Conservation (phyloP, 257 asterid genomes). For the Ligustrum vulgare region DNA sequence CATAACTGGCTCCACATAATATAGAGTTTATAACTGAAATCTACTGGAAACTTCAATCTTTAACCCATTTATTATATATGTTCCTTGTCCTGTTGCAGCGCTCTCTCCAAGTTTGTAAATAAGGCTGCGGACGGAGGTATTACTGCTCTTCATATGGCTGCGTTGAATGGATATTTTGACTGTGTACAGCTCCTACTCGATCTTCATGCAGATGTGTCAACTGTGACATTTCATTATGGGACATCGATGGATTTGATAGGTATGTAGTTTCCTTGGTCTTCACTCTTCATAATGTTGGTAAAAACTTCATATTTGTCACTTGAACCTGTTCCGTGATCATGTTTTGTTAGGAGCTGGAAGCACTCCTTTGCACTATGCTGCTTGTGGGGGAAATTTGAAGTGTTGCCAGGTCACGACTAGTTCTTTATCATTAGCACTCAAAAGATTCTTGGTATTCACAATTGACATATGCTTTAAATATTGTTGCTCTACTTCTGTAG, state of each 20-base stretch:
- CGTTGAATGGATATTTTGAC: conserved; percentile 92
- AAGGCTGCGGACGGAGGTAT: conserved; percentile 98
- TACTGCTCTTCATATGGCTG: conserved; percentile 99
- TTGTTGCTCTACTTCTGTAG: conserved; percentile 43
- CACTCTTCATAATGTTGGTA: not conserved
- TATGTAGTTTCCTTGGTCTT: conserved; percentile 26
- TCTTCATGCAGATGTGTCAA: conserved; percentile 75
- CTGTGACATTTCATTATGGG: conserved; percentile 90
- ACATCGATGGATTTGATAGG: conserved; percentile 98
- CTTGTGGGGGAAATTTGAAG: conserved; percentile 95
- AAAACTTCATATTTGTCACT: conserved; percentile 14
- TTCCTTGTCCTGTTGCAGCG: conserved; percentile 49
- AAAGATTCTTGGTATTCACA: conserved; percentile 6
- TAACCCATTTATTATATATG: not conserved
- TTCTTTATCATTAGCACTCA: conserved; percentile 11
- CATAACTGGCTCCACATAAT: not conserved
- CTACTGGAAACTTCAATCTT: not conserved
- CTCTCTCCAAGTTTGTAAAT: conserved; percentile 76
- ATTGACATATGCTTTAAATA: not conserved
- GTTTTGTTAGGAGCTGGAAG: conserved; percentile 82
- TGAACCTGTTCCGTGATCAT: not conserved
- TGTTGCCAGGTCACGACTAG: conserved; percentile 81
- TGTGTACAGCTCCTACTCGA: conserved; percentile 95
- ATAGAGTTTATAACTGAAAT: not conserved
- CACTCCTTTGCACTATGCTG: conserved; percentile 98